Base-by-base conservation (phyloP, 208 protist species). In the Trypanosoma lewisi region DNA sequence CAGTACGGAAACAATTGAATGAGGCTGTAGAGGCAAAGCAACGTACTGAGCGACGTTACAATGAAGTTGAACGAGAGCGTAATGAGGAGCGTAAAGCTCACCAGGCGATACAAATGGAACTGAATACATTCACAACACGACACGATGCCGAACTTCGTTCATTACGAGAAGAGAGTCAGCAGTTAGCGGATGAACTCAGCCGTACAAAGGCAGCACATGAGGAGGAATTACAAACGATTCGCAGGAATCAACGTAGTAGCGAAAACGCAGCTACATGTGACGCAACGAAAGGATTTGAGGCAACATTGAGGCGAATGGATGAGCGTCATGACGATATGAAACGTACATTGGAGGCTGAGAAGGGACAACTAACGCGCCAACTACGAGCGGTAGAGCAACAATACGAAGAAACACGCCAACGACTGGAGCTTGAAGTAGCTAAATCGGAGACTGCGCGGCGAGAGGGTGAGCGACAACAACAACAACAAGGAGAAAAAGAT, bases 1-100 rank as follows among this genome's bases (percentile, higher is more conserved):
- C 59, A 19, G 50, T 83, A 11, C 63, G 80, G 44, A 56, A 44
- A 17, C 60, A 71, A 4, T 73, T 80, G 47, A 55, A 61, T 19
- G 84, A 87, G 37, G 37, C 75, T 4, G 72, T 83, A 65, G 80
- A 88, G 27, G 41, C 56, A 19, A 69, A 57, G 54, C 51, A 69
- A 44, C 75, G 82, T 3, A 65, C 81, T 21, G 84, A 91, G 63
- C 74, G 78, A 34, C 78, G 66, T 12, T 77, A 75, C 25, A 60
- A 71, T 12, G 79, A 87, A 16, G 49, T 68, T 0, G 84, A 89
- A 30, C 75, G 70, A 16, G 68, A 73, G 12, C 50, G 56, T 11
- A 77, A 87, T 25, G 70, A 60, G 12, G 78, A 78, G 34, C 36
- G 48, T 19, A 75, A 73, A 27, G 73, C 80, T 11, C 78, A 86